Percentiles rank a stretch among this genome's conserved stretches.
phyloP scores from a whole-genome alignment of 768 basidiomycete genomes.

The Leccinum variicolor region DNA sequence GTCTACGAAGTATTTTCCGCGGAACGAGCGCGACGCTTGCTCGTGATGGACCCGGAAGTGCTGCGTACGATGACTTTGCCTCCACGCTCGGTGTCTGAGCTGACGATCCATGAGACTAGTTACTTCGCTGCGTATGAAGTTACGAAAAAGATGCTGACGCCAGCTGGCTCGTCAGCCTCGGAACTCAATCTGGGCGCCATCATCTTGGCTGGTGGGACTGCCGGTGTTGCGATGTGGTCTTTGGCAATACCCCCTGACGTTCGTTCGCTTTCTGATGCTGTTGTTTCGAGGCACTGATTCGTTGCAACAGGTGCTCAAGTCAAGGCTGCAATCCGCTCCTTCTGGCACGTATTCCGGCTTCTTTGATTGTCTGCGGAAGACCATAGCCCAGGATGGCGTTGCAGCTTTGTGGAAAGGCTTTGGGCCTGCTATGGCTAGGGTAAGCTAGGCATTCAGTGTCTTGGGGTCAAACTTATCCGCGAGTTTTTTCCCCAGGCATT shows the following conservation, averaged over 20 bases:
- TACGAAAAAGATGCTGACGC: slow-evolving; percentile 82
- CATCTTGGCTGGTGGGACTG: slow-evolving; percentile 88
- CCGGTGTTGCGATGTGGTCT: slow-evolving; percentile 98
- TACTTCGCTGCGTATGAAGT: slow-evolving; percentile 98
- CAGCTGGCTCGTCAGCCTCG: slow-evolving; percentile 71
- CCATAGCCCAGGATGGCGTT: slow-evolving; percentile 85
- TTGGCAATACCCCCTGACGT: slow-evolving; percentile 97
- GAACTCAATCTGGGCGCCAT: slow-evolving; percentile 84
- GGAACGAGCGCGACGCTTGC: slow-evolving; percentile 92
- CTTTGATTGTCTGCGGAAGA: slow-evolving; percentile 88
- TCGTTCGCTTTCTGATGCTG: slow-evolving; percentile 27
- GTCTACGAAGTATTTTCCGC: slow-evolving; percentile 85
- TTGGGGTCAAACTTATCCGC: slow-evolving; percentile 1
- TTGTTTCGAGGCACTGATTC: slow-evolving; percentile 4
- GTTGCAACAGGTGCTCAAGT: slow-evolving; percentile 79
- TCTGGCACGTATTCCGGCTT: slow-evolving; percentile 95
- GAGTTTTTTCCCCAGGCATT: slow-evolving; percentile 62
- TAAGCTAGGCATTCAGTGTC: slow-evolving; percentile 34
- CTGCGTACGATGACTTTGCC: slow-evolving; percentile 62
- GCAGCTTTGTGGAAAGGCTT: slow-evolving; percentile 94
- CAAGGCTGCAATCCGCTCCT: slow-evolving; percentile 93
- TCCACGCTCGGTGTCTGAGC: slow-evolving; percentile 1
- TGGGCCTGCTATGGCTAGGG: slow-evolving; percentile 93
- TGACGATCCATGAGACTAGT: slow-evolving; percentile 37
- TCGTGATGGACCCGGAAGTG: slow-evolving; percentile 94